Evolutionary conservation across 345 rosid genomes (phyloP).

Genomic region (Salix brachista): DNA sequence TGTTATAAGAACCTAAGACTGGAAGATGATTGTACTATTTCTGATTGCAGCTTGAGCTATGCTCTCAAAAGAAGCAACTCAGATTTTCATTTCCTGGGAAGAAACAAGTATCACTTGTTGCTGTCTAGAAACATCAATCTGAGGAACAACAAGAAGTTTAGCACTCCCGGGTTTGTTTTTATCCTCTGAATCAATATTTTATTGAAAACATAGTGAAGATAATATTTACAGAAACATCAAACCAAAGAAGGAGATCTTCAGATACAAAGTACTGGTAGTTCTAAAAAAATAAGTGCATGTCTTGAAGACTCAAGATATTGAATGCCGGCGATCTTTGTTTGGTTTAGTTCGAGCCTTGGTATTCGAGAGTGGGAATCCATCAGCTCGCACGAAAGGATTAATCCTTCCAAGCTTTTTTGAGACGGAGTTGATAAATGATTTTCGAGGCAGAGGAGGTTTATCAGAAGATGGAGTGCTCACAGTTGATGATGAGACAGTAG

Average conservation of each 20-base stretch:
- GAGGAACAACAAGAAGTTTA: neutral
- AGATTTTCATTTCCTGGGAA: too few relatives aligned
- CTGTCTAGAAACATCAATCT: neutral
- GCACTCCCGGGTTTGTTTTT: neutral
- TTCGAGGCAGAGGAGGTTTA: slow-evolving; percentile 76
- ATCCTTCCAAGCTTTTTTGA: slow-evolving; percentile 76
- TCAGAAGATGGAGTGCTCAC: slow-evolving; percentile 47
- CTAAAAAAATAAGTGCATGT: neutral
- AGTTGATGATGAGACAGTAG: slow-evolving; percentile 26
- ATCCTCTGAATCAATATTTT: neutral
- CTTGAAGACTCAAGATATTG: slow-evolving; percentile 56
- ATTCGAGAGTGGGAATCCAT: slow-evolving; percentile 42
- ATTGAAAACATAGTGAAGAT: neutral
- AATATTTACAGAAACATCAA: slow-evolving; percentile 37
- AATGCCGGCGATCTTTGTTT: slow-evolving; percentile 73
- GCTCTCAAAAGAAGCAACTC: too few relatives aligned
- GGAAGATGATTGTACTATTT: neutral
- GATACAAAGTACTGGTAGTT: neutral
- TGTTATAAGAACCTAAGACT: neutral
- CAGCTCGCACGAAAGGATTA: slow-evolving; percentile 49
- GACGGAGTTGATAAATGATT: slow-evolving; percentile 69
- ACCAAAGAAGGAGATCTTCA: slow-evolving; percentile 4
- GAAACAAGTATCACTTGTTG: too few relatives aligned
- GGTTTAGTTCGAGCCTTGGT: slow-evolving; percentile 56
- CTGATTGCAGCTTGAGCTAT: neutral